phyloP scores from a whole-genome alignment of 148 eudicot genomes.

The Limonium bicolor region DNA sequence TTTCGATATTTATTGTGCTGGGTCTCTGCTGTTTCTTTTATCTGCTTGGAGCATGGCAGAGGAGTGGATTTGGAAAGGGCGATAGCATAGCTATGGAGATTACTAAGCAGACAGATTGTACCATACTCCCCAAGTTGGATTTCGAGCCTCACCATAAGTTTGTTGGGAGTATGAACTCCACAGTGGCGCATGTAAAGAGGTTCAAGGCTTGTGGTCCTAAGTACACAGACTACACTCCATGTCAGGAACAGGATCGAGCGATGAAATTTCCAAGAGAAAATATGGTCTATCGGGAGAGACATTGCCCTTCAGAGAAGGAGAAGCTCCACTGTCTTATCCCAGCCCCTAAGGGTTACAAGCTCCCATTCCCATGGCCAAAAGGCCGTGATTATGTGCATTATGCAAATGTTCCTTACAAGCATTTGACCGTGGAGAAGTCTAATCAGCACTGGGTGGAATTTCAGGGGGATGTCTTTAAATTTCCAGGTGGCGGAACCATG shows the following conservation, averaged over 20 bases:
- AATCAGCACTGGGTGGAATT: conserved; percentile 74
- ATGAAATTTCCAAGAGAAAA: conserved; percentile 79
- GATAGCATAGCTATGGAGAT: conserved; percentile 33
- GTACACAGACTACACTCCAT: conserved; percentile 69
- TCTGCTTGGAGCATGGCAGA: conserved; percentile 58
- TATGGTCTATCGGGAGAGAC: conserved; percentile 76
- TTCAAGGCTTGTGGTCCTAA: conserved; percentile 38
- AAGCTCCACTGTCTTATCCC: conserved; percentile 72
- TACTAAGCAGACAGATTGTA: conserved; percentile 25
- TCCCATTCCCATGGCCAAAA: conserved; percentile 79
- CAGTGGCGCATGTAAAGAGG: conserved; percentile 32
- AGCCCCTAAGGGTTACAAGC: conserved; percentile 69
- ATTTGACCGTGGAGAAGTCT: conserved; percentile 71
- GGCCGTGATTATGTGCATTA: conserved; percentile 70
- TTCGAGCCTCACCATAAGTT: conserved; percentile 54
- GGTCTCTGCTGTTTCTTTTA: conserved; percentile 67
- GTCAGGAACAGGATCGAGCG: conserved; percentile 76
- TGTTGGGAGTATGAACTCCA: conserved; percentile 17
- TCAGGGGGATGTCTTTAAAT: conserved; percentile 64
- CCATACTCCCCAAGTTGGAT: conserved; percentile 18
- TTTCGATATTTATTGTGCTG: conserved; percentile 35
- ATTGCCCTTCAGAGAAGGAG: conserved; percentile 57
- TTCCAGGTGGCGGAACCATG: conserved; percentile 90
- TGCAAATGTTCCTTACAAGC: conserved; percentile 81
- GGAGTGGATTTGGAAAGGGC: conserved; percentile 40